Evolutionary conservation across 768 basidiomycete species (phyloP), one percentile per base, ranked within the genome.

Genomic region (Termitomyces sp.): DNA sequence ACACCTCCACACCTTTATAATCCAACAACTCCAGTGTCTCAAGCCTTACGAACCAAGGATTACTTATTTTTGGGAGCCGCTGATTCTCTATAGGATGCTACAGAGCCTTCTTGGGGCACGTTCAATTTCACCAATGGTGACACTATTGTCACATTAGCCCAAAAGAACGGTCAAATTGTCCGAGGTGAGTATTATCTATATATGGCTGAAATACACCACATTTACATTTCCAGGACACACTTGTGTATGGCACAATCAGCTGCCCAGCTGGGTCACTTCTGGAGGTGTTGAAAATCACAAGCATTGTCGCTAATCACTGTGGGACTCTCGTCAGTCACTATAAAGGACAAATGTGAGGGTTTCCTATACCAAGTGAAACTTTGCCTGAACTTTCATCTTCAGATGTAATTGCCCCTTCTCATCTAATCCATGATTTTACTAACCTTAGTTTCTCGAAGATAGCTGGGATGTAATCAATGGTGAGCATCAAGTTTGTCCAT

Each of bases 11-110:
- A 0, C 84, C 82, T 47, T 77, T 70, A 64, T 83, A 81, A 58
- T 89, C 81, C 63, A 89, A 72, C 60, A 87, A 63, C 51, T 84
- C 80, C 0, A 77, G 74, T 15, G 74, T 78, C 65, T 82, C 77
- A 43, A 84, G 83, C 6, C 76, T 75, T 81, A 61, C 34, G 72
- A n/a, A 45, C 25, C 5, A 46, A 0, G 49, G 11, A 32, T 61
- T 15, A 15, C 4, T 51, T 25, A 17, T 40, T n/a, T 11, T 9
- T 32, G 25, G 14, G 3, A 7, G 42, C 7, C 20, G 20, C 31
- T 49, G 38, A 29, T 7, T 43, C 38, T 29, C 11, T 54, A 6
- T 52, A 84, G 82, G 81, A 82, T 63, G 78, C 81, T 6, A 84
- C 82, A 29, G 83, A 86, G 63, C 81, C 80, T 10, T 66, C 69